Evolutionary conservation across 768 basidiomycete genomes (phyloP).

Genomic region (Butyriboletus loyo): DNA sequence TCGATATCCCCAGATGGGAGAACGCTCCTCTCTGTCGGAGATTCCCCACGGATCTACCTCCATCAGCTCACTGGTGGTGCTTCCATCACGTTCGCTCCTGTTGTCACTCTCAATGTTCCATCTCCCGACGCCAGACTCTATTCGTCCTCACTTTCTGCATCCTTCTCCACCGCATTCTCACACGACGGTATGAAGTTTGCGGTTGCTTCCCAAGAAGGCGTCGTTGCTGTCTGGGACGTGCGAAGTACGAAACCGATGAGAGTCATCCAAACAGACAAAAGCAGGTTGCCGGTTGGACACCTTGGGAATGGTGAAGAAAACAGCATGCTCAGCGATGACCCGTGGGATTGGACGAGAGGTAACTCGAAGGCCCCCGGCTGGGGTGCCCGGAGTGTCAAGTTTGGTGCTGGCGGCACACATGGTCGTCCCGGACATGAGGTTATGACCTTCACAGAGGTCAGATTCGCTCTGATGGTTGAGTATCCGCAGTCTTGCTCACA

Average conservation of each 20-base stretch:
- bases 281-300: slow-evolving; percentile 28
- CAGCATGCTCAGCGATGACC: slow-evolving; percentile 59
- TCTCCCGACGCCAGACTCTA: slow-evolving; percentile 46
- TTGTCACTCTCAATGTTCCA: slow-evolving; percentile 66
- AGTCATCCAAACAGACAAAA: slow-evolving; percentile 56
- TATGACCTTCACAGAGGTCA: slow-evolving; percentile 87
- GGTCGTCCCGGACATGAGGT: slow-evolving; percentile 60
- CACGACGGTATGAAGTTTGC: slow-evolving; percentile 75
- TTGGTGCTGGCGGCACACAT: slow-evolving; percentile 56
- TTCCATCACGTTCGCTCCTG: slow-evolving; percentile 58
- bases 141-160: slow-evolving; percentile 53
- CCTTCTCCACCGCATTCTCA: slow-evolving; percentile 80
- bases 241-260: slow-evolving; percentile 69
- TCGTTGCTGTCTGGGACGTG: slow-evolving; percentile 81
- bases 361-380: slow-evolving; percentile 67
- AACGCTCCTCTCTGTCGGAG: slow-evolving; percentile 86
- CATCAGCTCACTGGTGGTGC: slow-evolving; percentile 71
- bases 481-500: slow-evolving; percentile 5
- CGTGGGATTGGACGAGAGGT: slow-evolving; percentile 65
- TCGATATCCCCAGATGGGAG: slow-evolving; percentile 88
- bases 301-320: slow-evolving; percentile 40
- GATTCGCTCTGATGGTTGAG: slow-evolving; percentile 14
- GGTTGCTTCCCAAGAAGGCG: slow-evolving; percentile 79
- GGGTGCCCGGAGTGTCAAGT: slow-evolving; percentile 86
- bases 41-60: slow-evolving; percentile 82